These are phyloP conservation scores for Lasiosphaeria hispida DNA, from an alignment of 495 filamentous ascomycete species.

Conservation along the genomic window DNA sequence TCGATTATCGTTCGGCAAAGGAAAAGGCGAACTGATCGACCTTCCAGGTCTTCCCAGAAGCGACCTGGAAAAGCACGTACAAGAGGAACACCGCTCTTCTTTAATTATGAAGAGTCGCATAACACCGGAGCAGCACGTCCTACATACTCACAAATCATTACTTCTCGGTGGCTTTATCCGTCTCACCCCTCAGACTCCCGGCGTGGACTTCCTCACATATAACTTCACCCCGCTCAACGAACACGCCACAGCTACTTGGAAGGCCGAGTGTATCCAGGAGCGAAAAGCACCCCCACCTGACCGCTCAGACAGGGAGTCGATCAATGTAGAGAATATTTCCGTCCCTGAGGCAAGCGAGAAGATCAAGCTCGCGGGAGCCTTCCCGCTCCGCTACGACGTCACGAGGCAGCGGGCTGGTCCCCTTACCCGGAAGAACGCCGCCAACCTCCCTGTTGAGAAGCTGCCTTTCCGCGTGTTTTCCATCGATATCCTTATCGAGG, in stretches of 20 bases:
- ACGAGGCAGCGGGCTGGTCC: slow-evolving; percentile 67
- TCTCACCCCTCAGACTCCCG: slow-evolving; percentile 69
- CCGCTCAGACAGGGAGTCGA: slow-evolving; percentile 30
- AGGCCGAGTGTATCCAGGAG: slow-evolving; percentile 66
- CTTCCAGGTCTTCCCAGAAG: slow-evolving; percentile 80
- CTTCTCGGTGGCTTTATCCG: slow-evolving; percentile 85
- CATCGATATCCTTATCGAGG: slow-evolving; percentile 84
- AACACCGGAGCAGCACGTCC: slow-evolving; percentile 61
- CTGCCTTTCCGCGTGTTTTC: slow-evolving; percentile 78
- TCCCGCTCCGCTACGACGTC: slow-evolving; percentile 74
- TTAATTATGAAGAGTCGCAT: slow-evolving; percentile 75
- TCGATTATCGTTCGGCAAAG: slow-evolving; percentile 78
- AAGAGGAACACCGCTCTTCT: slow-evolving; percentile 56
- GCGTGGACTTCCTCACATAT: slow-evolving; percentile 66
- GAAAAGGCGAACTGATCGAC: slow-evolving; percentile 86
- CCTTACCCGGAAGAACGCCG: slow-evolving; percentile 50
- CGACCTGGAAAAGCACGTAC: slow-evolving; percentile 65
- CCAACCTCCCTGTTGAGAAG: slow-evolving; percentile 51
- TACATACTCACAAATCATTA: slow-evolving; percentile 79
- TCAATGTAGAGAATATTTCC: slow-evolving; percentile 58
- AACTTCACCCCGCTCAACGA: slow-evolving; percentile 71
- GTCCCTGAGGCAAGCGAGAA: slow-evolving; percentile 53
- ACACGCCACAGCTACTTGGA: slow-evolving; percentile 75
- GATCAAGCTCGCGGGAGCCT: slow-evolving; percentile 67
- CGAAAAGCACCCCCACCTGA: slow-evolving; percentile 30